phyloP scores from a whole-genome alignment of 108 stramenopile genomes.

The Schizochytrium sp. region DNA sequence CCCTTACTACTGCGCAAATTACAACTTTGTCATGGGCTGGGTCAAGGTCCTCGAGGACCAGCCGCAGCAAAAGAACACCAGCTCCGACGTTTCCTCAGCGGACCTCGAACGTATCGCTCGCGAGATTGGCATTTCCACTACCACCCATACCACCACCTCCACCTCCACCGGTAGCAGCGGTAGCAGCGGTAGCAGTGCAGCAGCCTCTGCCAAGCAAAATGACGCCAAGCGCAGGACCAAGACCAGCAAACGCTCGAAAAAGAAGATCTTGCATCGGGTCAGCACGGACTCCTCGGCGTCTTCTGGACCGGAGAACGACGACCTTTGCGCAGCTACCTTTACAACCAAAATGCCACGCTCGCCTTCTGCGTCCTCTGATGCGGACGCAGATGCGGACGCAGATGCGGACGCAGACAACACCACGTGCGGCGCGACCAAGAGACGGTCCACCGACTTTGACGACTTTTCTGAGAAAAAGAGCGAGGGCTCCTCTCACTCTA shows the following conservation, averaged over 20 bases:
- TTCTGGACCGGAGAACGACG: too few species aligned
- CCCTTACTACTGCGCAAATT: neutral
- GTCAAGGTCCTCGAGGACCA: neutral
- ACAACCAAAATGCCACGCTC: too few species aligned
- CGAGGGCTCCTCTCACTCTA: neutral
- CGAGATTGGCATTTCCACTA: neutral
- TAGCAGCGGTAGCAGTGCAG: neutral
- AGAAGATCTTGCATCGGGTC: too few species aligned
- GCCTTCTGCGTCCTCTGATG: too few species aligned
- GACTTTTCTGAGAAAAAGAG: neutral
- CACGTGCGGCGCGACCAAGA: neutral
- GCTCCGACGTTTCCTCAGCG: neutral
- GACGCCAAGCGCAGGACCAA: too few species aligned
- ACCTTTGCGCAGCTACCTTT: too few species aligned
- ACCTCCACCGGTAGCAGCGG: neutral
- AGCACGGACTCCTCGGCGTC: too few species aligned
- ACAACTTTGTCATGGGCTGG: neutral
- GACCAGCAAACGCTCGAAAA: too few species aligned
- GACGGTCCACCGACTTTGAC: neutral
- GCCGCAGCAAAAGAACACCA: neutral
- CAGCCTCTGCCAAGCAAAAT: too few species aligned
- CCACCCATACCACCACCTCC: neutral
- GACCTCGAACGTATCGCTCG: neutral
- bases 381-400: too few species aligned
- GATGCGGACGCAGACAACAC: neutral